These are phyloP conservation scores for Aspergillus sojae DNA, from an alignment of 2,329 filamentous ascomycete species.

Conservation along the genomic window DNA sequence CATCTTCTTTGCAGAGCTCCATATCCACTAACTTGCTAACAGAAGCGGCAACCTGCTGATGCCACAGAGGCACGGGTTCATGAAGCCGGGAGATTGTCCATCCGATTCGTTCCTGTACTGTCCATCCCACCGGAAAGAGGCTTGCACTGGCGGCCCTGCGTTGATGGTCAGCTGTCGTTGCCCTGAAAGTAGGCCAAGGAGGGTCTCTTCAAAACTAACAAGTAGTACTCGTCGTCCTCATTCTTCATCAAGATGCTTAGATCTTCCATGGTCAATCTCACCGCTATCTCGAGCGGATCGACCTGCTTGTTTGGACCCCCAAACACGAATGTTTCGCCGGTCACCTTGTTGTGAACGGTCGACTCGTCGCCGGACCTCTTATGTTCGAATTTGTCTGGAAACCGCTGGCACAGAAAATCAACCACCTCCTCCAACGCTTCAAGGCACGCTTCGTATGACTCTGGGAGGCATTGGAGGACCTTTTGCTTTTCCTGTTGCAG, in stretches of 20 bases:
- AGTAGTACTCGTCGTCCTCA: constrained; percentile 50
- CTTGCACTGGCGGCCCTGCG: constrained; percentile 54
- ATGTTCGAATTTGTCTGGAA: constrained; percentile 48
- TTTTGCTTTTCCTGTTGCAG: constrained; percentile 42
- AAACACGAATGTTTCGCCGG: constrained; percentile 47
- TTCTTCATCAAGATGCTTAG: constrained; percentile 53
- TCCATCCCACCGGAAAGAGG: constrained; percentile 58
- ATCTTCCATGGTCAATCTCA: constrained; percentile 55
- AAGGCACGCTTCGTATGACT: constrained; percentile 49
- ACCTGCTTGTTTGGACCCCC: constrained; percentile 34
- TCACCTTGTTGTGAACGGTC: constrained; percentile 48
- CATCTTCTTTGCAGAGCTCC: not conserved
- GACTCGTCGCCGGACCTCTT: constrained; percentile 27
- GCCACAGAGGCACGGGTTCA: constrained; percentile 52
- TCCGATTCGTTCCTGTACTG: constrained; percentile 52
- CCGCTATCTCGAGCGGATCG: constrained; percentile 54
- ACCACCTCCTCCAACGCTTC: constrained; percentile 52
- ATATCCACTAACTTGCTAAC: constrained; percentile 44
- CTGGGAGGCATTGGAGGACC: constrained; percentile 50
- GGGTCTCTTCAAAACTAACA: constrained; percentile 38
- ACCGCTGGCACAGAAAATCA: constrained; percentile 47
- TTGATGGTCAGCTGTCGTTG: constrained; percentile 7
- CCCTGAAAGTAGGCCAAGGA: not conserved
- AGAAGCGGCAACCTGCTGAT: constrained; percentile 47
- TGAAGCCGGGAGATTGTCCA: constrained; percentile 53